Conservation (phyloP, 2,329 filamentous ascomycete genomes). For the Pseudogymnoascus sp. region DNA sequence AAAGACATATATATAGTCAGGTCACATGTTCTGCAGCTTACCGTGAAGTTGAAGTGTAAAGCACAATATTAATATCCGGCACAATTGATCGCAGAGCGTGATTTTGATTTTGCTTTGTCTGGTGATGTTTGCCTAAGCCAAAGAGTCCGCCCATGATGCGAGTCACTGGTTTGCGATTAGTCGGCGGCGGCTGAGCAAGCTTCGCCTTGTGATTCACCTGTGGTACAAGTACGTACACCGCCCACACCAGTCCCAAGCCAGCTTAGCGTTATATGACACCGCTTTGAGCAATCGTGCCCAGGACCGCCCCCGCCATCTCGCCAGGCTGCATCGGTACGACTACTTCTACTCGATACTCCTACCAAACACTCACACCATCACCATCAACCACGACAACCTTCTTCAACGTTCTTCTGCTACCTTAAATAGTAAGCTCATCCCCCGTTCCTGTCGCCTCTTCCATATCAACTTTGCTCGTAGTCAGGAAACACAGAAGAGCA, state of each 20-base stretch:
- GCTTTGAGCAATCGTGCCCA: conserved; percentile 6
- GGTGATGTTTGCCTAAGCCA: background rate
- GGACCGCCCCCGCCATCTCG: conserved; percentile 7
- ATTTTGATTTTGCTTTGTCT: background rate
- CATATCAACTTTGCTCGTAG: background rate
- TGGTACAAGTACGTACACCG: background rate
- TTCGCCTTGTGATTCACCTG: conserved; percentile 9
- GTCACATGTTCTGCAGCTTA: conserved; percentile 4
- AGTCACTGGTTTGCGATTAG: conserved; percentile 6
- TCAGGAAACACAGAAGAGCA: background rate
- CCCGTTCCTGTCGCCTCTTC: background rate
- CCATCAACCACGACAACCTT: conserved; percentile 18
- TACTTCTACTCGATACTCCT: conserved; percentile 10
- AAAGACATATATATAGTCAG: background rate
- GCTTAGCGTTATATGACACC: background rate
- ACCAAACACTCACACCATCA: conserved; percentile 20
- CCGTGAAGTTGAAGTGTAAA: background rate
- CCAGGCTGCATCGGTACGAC: conserved; percentile 12
- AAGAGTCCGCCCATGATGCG: background rate
- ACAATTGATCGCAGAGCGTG: background rate
- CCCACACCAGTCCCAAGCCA: background rate
- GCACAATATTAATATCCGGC: background rate
- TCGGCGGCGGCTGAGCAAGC: conserved; percentile 7
- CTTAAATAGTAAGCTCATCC: background rate
- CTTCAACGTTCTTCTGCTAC: background rate